phyloP scores from a whole-genome alignment of 371 early-diverging fungal species.

The Mucor circinelloides region DNA sequence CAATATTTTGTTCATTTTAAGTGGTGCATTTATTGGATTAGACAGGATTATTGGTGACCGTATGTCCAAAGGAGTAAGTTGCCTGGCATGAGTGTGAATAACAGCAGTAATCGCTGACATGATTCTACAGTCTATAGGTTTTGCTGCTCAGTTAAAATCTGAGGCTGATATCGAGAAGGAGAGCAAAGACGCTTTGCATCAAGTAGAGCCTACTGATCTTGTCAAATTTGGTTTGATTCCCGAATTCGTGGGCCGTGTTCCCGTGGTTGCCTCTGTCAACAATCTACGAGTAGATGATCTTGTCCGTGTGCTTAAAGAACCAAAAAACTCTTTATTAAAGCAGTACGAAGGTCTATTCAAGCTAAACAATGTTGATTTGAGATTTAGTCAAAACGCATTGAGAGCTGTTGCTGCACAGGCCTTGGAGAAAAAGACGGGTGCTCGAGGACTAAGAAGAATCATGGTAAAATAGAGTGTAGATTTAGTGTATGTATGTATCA shows the following conservation, averaged over 20 bases:
- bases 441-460: slow-evolving; percentile 85
- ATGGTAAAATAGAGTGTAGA: slow-evolving; percentile 51
- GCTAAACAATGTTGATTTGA: slow-evolving; percentile 62
- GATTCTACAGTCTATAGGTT: slow-evolving; percentile 58
- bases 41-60: slow-evolving; percentile 83
- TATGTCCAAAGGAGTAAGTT: slow-evolving; percentile 69
- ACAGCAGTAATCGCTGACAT: neutral
- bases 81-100: too few relatives aligned
- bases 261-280: slow-evolving; percentile 84
- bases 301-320: slow-evolving; percentile 81
- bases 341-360: slow-evolving; percentile 83
- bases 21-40: slow-evolving; percentile 90
- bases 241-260: slow-evolving; percentile 89
- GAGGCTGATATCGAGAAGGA: slow-evolving; percentile 16
- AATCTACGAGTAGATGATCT: slow-evolving; percentile 72
- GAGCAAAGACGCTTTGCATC: slow-evolving; percentile 13
- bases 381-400: slow-evolving; percentile 75
- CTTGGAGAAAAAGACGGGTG: slow-evolving; percentile 85
- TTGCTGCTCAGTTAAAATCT: slow-evolving; percentile 64
- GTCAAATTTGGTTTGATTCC: slow-evolving; percentile 90
- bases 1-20: slow-evolving; percentile 89
- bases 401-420: slow-evolving; percentile 74
- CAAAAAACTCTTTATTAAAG: slow-evolving; percentile 81
- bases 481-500: neutral
- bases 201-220: slow-evolving; percentile 61